These are phyloP conservation scores for Lentinula sp. DNA, from an alignment of 768 basidiomycete species.

Conservation along the genomic window DNA sequence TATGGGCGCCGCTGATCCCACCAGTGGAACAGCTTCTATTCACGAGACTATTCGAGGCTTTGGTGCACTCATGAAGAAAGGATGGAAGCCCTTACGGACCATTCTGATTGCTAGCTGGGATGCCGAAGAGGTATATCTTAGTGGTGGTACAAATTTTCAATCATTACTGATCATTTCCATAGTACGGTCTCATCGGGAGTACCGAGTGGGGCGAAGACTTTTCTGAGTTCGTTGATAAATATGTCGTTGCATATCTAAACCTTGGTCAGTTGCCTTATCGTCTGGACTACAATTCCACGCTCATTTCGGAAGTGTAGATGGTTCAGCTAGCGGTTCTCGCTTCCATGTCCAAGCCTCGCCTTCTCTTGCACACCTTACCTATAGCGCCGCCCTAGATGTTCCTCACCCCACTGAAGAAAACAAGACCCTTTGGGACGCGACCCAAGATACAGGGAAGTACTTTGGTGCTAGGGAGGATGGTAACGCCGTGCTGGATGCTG, in stretches of 20 bases:
- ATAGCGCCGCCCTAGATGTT: conserved; percentile 45
- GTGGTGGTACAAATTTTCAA: neutral
- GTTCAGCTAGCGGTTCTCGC: conserved; percentile 50
- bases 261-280: conserved; percentile 28
- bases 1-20: conserved; percentile 52
- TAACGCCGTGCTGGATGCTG: conserved; percentile 23
- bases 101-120: conserved; percentile 80
- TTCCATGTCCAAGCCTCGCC: conserved; percentile 51
- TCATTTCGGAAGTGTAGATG: conserved; percentile 29
- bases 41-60: conserved; percentile 54
- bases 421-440: conserved; percentile 56
- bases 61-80: conserved; percentile 41
- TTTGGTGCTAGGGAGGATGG: conserved; percentile 10
- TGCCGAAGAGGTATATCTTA: conserved; percentile 50
- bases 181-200: conserved; percentile 52
- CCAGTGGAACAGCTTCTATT: conserved; percentile 50
- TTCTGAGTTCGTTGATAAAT: conserved; percentile 41
- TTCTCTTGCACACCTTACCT: conserved; percentile 56
- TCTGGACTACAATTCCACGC: neutral
- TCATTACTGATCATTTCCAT: conserved; percentile 5
- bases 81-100: conserved; percentile 69
- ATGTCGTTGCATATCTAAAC: conserved; percentile 63
- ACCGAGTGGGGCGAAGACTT: conserved; percentile 73
- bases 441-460: conserved; percentile 37
- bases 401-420: conserved; percentile 47